Percentiles rank a stretch among this genome's conserved stretches.
Evolutionary conservation across 352 stramenopile genomes (phyloP).

Genomic region (Pythium plurisporium): DNA sequence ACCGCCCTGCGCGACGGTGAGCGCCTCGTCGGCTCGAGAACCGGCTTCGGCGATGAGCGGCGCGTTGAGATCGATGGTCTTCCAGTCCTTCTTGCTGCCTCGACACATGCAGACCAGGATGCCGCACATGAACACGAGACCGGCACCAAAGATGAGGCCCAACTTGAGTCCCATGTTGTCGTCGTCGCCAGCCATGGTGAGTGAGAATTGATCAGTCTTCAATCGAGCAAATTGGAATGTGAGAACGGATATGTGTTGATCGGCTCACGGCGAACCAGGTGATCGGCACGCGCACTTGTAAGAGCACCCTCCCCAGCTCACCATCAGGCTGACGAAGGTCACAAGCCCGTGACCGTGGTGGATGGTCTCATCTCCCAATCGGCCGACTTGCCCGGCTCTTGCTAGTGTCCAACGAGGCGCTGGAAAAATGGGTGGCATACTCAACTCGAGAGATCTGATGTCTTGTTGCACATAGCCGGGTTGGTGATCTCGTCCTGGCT

Average conservation of each 20-base stretch:
- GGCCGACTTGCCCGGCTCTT: too few species aligned
- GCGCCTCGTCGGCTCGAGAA: background rate
- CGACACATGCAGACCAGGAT: constrained; percentile 1
- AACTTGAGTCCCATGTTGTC: too few species aligned
- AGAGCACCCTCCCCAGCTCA: background rate
- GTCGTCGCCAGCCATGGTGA: background rate
- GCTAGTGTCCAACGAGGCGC: background rate
- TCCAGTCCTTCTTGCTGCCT: constrained; percentile 6
- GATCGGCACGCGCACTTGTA: too few species aligned
- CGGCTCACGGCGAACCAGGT: too few species aligned
- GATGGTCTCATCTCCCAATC: too few species aligned
- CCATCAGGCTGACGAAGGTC: background rate
- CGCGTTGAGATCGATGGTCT: constrained; percentile 7
- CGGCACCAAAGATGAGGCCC: background rate
- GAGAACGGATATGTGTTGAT: too few species aligned
- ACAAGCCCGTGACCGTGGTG: too few species aligned
- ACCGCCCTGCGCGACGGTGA: background rate
- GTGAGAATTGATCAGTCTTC: too few species aligned
- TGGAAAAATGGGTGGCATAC: background rate
- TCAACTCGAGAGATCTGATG: background rate
- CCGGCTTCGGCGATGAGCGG: constrained; percentile 4
- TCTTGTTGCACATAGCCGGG: background rate
- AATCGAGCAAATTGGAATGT: background rate
- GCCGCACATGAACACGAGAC: background rate
- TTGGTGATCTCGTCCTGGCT: too few species aligned